Evolutionary conservation across 495 filamentous ascomycete genomes (phyloP).

Genomic region (Cladorrhinum samala): DNA sequence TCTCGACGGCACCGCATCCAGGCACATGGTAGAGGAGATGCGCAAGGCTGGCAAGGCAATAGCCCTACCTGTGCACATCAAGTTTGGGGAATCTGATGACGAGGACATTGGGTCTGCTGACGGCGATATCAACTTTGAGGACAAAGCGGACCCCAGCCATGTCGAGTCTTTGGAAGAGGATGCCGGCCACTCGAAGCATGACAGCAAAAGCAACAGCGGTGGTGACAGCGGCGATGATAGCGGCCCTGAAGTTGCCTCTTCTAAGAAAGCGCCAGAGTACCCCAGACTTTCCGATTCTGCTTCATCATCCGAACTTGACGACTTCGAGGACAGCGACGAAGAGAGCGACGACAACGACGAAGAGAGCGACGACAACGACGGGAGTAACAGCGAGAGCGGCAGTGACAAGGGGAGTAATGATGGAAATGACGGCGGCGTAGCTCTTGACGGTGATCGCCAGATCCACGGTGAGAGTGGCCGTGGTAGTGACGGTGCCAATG

Average conservation of each 20-base stretch:
- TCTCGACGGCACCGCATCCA: slow-evolving; percentile 33
- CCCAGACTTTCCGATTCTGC: not conserved
- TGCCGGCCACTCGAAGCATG: not conserved
- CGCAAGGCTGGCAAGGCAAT: slow-evolving; percentile 22
- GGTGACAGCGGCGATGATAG: slow-evolving; percentile 15
- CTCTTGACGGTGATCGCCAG: slow-evolving; percentile 2
- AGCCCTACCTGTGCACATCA: slow-evolving; percentile 27
- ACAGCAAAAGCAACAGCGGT: too few species aligned
- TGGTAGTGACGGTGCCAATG: slow-evolving; percentile 4
- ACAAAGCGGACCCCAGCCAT: not conserved
- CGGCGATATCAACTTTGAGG: not conserved
- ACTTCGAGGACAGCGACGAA: slow-evolving; percentile 3
- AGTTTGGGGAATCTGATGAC: slow-evolving; percentile 27
- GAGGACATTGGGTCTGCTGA: slow-evolving; percentile 7
- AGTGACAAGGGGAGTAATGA: slow-evolving; percentile 1
- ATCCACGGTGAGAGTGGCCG: not conserved
- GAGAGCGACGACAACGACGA: not conserved
- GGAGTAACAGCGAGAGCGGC: slow-evolving; percentile 5
- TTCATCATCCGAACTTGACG: not conserved
- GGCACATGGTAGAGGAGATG: slow-evolving; percentile 30
- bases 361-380: slow-evolving; percentile 8
- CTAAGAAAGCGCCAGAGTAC: not conserved
- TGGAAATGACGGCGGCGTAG: not conserved
- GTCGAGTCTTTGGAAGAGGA: not conserved
- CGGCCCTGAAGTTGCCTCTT: slow-evolving; percentile 16